A percentile compares a stretch with the other conserved stretches of the same genome.
These are phyloP conservation scores for Pisolithus albus DNA, from an alignment of 768 basidiomycete species.

Conservation along the genomic window DNA sequence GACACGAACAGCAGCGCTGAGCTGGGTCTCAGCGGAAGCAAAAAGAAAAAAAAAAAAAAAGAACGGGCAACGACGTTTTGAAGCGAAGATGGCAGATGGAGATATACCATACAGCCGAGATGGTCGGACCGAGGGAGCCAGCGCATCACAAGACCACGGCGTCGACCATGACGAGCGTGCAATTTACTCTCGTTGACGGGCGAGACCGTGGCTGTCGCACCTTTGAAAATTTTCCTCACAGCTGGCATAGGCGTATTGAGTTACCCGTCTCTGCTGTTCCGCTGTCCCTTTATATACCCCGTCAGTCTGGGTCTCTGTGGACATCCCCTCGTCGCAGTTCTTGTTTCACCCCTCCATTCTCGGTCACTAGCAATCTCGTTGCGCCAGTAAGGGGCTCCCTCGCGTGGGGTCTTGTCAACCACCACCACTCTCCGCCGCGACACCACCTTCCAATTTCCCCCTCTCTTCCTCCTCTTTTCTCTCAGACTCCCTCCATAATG, in stretches of 20 bases:
- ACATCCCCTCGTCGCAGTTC: too few relatives aligned
- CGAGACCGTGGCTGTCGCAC: constrained; percentile 12
- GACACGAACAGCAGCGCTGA: too few relatives aligned
- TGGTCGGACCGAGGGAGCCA: constrained; percentile 9
- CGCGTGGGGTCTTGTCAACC: too few relatives aligned
- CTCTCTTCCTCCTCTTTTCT: constrained; percentile 10
- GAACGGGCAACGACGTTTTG: constrained; percentile 1
- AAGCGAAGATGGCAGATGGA: constrained; percentile 1
- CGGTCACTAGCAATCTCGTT: background rate
- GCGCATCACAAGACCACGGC: constrained; percentile 20
- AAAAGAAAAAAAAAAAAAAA: background rate
- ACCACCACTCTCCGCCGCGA: constrained; percentile 9
- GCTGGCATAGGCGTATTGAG: background rate
- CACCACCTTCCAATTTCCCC: constrained; percentile 15
- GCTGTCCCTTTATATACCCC: background rate
- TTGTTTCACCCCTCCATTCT: background rate
- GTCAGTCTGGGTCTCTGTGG: background rate
- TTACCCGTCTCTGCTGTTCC: background rate
- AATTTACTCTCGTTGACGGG: constrained; percentile 20
- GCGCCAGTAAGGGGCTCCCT: background rate
- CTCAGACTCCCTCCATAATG: constrained; percentile 14
- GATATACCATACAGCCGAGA: constrained; percentile 7
- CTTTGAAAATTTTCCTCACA: constrained; percentile 1
- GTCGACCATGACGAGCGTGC: background rate
- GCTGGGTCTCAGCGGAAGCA: background rate